Conservation (phyloP, 768 basidiomycete genomes). For the Cystobasidiopsis lactophilus region DNA sequence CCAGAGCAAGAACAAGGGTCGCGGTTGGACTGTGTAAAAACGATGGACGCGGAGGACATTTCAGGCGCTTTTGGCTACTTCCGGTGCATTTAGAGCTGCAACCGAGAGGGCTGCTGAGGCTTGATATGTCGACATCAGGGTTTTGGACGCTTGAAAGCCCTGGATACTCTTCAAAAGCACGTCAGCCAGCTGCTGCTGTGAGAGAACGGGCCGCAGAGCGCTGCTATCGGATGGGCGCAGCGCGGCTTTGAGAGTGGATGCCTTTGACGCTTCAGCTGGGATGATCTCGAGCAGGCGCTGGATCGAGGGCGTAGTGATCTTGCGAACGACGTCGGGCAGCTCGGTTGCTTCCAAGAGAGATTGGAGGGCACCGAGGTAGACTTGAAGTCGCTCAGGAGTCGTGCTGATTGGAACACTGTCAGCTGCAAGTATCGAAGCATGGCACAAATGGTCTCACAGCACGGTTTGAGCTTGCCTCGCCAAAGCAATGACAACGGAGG, state of each 20-base stretch:
- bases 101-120: too few species aligned
- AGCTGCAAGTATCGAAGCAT: neutral
- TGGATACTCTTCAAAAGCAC: neutral
- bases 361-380: neutral
- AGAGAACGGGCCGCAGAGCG: too few species aligned
- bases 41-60: neutral
- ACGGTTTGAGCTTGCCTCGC: conserved; percentile 22
- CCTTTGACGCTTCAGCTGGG: too few species aligned
- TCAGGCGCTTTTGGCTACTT: neutral
- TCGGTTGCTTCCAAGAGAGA: neutral
- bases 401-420: neutral
- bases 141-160: neutral
- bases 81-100: neutral
- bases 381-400: neutral
- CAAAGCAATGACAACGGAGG: conserved; percentile 24
- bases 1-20: neutral
- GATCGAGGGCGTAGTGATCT: too few species aligned
- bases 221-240: too few species aligned
- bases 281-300: too few species aligned
- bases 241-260: too few species aligned
- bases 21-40: neutral
- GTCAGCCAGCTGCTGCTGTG: too few species aligned
- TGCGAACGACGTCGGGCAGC: neutral
- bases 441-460: conserved; percentile 18
- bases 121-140: neutral